Evolutionary conservation across 768 basidiomycete species (phyloP).

Genomic region (Gymnopilus junonius): DNA sequence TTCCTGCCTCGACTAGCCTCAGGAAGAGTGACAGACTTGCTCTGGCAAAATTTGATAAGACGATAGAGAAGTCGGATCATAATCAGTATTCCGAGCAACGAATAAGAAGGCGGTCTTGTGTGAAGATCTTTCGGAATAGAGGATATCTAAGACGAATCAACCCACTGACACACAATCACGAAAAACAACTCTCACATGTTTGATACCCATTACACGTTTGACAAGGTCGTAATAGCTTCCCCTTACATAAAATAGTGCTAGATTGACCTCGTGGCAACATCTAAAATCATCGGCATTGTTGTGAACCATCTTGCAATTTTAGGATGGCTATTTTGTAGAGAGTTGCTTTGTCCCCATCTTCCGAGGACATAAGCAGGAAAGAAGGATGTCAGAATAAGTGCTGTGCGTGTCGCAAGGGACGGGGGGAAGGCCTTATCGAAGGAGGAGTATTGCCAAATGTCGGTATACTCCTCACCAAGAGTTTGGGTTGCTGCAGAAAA

Average conservation of each 20-base stretch:
- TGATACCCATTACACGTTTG: slow-evolving; percentile 69
- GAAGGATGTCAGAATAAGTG: slow-evolving; percentile 67
- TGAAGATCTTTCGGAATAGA: slow-evolving; percentile 73
- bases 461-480: slow-evolving; percentile 90
- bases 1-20: slow-evolving; percentile 34
- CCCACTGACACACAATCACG: background rate
- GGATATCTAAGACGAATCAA: slow-evolving; percentile 59
- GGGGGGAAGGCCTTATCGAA: slow-evolving; percentile 44
- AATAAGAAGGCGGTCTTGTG: slow-evolving; percentile 80
- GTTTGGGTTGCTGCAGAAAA: slow-evolving; percentile 68
- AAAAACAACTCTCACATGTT: slow-evolving; percentile 53
- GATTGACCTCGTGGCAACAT: slow-evolving; percentile 71
- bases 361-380: slow-evolving; percentile 67
- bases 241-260: slow-evolving; percentile 79
- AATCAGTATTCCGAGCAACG: slow-evolving; percentile 80
- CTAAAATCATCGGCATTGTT: slow-evolving; percentile 53
- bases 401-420: slow-evolving; percentile 46
- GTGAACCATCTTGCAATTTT: slow-evolving; percentile 37
- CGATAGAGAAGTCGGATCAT: slow-evolving; percentile 67
- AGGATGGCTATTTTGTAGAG: slow-evolving; percentile 41
- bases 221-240: slow-evolving; percentile 80
- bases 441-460: slow-evolving; percentile 74
- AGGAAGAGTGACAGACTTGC: slow-evolving; percentile 15
- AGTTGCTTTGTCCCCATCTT: slow-evolving; percentile 45
- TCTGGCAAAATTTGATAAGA: slow-evolving; percentile 49